Base-by-base conservation (phyloP, 208 protist genomes). In the Trypanosoma vivax region DNA sequence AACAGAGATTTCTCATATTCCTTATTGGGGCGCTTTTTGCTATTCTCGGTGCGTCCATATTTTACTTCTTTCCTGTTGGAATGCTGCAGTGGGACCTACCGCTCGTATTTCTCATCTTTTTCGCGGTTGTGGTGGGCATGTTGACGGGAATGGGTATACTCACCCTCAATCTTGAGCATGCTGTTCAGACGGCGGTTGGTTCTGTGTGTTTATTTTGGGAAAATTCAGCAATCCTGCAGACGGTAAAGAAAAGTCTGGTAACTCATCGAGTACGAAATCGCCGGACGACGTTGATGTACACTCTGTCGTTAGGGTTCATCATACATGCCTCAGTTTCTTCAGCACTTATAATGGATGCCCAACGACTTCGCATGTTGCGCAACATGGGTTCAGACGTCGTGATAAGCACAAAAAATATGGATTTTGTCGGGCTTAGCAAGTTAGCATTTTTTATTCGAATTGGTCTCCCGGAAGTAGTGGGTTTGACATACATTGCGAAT, bases 281-380 rank as follows among this genome's bases (percentile, higher is more conserved):
- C 18, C 97, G 98, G 73, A 98, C 96, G 3, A 90, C 96, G 4
- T 63, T 97, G 13, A 97, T 98, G 86, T 98, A 97, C 64, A 60
- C 96, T 1, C 53, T 97, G 0, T 75, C 83, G 7, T 60, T 98
- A 10, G 79, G 74, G 28, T 98, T 98, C 53, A 76, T 98, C 40
- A 78, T 98, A 35, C 97, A 96, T 75, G 79, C 96, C 50, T 81
- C 83, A 16, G 85, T 98, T 7, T 60, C 71, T 4, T 91, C 93
- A 50, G 46, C 88, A 13, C 72, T 91, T 23, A 76, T 96, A 56
- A 60, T 97, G 24, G 50, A 41, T 2, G 66, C 78, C 14, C 65
- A 82, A 23, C 25, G 65, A 39, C 71, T 72, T 58, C 13, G 31
- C 14, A 33, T 58, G 4, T 37, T 31, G 14, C 60, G 66, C 45